A percentile compares a stretch with the other conserved stretches of the same genome.
Evolutionary conservation across 2,329 filamentous ascomycete genomes (phyloP).

Genomic region (Stemphylium lycopersici): DNA sequence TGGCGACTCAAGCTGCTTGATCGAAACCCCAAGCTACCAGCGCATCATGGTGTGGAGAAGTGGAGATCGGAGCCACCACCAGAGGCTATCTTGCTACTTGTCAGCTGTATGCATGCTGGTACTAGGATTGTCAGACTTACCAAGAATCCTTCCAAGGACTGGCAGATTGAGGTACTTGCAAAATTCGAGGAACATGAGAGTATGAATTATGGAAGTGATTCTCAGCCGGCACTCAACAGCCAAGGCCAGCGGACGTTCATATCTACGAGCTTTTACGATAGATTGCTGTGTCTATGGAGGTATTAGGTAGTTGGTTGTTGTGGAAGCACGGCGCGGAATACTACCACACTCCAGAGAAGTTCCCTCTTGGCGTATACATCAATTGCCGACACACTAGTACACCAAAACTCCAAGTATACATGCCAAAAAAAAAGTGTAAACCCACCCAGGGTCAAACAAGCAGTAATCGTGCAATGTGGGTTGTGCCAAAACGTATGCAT

Average conservation of each 20-base stretch:
- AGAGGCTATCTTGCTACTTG: constrained; percentile 56
- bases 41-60: constrained; percentile 19
- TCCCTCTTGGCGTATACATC: too few relatives aligned
- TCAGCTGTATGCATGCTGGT: constrained; percentile 94
- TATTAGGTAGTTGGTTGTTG: constrained; percentile 19
- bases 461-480: too few relatives aligned
- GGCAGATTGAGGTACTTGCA: constrained; percentile 69
- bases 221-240: constrained; percentile 52
- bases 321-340: not conserved
- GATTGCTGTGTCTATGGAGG: constrained; percentile 70
- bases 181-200: constrained; percentile 85
- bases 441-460: too few relatives aligned
- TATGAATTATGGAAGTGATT: constrained; percentile 93
- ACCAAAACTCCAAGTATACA: not conserved
- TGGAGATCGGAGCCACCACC: constrained; percentile 24
- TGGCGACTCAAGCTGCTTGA: constrained; percentile 77
- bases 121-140: constrained; percentile 65
- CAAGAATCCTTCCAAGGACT: constrained; percentile 47
- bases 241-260: constrained; percentile 56
- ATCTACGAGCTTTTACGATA: constrained; percentile 80
- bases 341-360: too few relatives aligned
- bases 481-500: too few relatives aligned
- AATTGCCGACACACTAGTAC: too few relatives aligned
- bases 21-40: constrained; percentile 17
- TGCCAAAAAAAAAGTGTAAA: too few relatives aligned